phyloP scores from a whole-genome alignment of 306 rosid species.

The Ceratonia siliqua region DNA sequence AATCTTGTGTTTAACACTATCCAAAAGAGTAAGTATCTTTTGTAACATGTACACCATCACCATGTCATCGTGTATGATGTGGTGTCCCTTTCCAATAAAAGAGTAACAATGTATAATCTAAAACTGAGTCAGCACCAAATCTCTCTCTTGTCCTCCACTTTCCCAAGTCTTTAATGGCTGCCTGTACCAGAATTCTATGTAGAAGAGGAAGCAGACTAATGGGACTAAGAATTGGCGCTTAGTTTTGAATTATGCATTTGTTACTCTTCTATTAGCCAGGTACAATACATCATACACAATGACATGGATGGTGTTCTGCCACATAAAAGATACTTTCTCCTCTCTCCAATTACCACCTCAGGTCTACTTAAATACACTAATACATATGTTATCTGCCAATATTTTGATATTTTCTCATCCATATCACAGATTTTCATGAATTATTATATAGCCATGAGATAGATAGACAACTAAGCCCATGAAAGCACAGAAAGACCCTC shows the following conservation, averaged over 20 bases:
- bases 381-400: neutral
- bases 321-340: neutral
- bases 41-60: no score
- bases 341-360: neutral
- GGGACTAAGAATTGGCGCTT: neutral
- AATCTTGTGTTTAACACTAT: neutral
- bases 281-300: neutral
- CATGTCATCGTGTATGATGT: neutral
- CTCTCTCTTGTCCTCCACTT: neutral
- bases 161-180: neutral
- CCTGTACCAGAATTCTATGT: neutral
- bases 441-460: neutral
- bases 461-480: neutral
- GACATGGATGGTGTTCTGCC: neutral
- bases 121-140: neutral
- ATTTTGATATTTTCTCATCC: neutral
- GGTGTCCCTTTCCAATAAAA: neutral
- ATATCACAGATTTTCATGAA: neutral
- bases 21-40: neutral
- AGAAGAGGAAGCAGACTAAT: neutral
- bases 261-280: neutral
- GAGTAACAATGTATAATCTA: neutral
- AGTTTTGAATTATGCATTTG: neutral
- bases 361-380: neutral
- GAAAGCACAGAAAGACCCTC: conserved; percentile 11